A percentile compares a stretch with the other conserved stretches of the same genome.
Conservation (phyloP, 352 stramenopile genomes). For the Globisporangium takayamanum region DNA sequence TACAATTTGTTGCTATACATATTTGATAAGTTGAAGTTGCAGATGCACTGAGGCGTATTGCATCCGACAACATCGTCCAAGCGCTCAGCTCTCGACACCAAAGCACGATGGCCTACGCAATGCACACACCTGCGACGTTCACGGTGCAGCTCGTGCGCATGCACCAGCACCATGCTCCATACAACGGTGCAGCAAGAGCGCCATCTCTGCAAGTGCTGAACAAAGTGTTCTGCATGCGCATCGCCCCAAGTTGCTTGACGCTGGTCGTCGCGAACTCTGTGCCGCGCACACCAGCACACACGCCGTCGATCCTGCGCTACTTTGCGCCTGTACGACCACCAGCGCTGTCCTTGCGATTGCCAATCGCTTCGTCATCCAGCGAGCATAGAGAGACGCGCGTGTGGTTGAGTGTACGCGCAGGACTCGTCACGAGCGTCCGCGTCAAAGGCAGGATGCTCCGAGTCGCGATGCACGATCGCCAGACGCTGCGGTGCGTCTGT, state of each 20-base stretch:
- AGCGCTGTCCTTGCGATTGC: background rate
- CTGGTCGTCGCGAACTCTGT: slow-evolving; percentile 9
- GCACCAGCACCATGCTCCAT: background rate
- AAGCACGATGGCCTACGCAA: slow-evolving; percentile 1
- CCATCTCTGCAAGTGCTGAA: slow-evolving; percentile 25
- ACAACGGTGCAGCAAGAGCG: background rate
- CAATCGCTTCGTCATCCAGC: background rate
- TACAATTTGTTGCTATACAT: background rate
- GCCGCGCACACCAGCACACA: background rate
- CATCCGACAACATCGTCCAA: no score
- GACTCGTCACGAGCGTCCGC: slow-evolving; percentile 21
- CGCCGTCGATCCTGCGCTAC: slow-evolving; percentile 6
- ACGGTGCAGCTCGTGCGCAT: slow-evolving; percentile 29
- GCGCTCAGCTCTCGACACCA: background rate
- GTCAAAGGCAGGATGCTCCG: slow-evolving; percentile 30
- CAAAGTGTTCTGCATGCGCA: slow-evolving; percentile 19
- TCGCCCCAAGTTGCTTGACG: slow-evolving; percentile 17
- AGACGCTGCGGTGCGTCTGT: slow-evolving; percentile 24
- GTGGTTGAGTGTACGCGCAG: slow-evolving; percentile 4
- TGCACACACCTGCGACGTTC: slow-evolving; percentile 15
- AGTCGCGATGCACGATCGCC: slow-evolving; percentile 11
- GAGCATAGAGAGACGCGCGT: background rate
- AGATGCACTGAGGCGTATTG: background rate
- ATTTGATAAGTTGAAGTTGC: slow-evolving; percentile 12
- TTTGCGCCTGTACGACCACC: background rate